Evolutionary conservation across 108 stramenopile species (phyloP).

Genomic region (Cyclotella distinguenda): DNA sequence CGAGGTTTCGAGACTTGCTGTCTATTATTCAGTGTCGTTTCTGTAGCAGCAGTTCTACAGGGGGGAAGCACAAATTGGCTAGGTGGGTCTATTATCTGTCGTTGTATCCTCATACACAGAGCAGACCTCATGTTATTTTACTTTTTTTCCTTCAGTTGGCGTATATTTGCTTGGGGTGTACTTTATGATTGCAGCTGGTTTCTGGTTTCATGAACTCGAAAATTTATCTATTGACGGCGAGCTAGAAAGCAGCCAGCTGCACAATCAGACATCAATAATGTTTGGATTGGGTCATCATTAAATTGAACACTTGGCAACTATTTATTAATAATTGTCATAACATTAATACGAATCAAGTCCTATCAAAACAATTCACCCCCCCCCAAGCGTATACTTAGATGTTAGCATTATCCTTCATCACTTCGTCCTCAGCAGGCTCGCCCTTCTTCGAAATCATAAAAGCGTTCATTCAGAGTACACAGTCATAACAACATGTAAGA

Average conservation of each 20-base stretch:
- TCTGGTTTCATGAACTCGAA: slow-evolving; percentile 85
- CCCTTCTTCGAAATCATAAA: too few relatives aligned
- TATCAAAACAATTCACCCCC: too few relatives aligned
- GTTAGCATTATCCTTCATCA: too few relatives aligned
- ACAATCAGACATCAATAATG: slow-evolving; percentile 21
- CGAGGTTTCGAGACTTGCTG: slow-evolving; percentile 88
- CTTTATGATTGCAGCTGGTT: slow-evolving; percentile 82
- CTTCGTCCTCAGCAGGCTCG: too few relatives aligned
- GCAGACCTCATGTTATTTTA: background rate
- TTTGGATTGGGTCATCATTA: slow-evolving; percentile 1
- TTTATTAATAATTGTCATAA: too few relatives aligned
- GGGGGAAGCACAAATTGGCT: slow-evolving; percentile 90
- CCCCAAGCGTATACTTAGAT: too few relatives aligned
- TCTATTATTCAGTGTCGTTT: slow-evolving; percentile 72
- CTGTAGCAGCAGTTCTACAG: slow-evolving; percentile 77
- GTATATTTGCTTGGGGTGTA: slow-evolving; percentile 74
- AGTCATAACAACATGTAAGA: too few relatives aligned
- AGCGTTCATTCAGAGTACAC: too few relatives aligned
- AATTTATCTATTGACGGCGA: slow-evolving; percentile 61
- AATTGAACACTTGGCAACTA: too few relatives aligned
- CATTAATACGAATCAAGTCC: too few relatives aligned
- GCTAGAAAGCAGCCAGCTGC: slow-evolving; percentile 5
- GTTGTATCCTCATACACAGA: background rate
- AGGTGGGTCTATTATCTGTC: background rate
- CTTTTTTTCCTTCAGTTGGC: slow-evolving; percentile 39